Evolutionary conservation across 768 basidiomycete genomes (phyloP), one percentile per base, ranked within the genome.

Genomic region (Leucocoprinus leucothites): DNA sequence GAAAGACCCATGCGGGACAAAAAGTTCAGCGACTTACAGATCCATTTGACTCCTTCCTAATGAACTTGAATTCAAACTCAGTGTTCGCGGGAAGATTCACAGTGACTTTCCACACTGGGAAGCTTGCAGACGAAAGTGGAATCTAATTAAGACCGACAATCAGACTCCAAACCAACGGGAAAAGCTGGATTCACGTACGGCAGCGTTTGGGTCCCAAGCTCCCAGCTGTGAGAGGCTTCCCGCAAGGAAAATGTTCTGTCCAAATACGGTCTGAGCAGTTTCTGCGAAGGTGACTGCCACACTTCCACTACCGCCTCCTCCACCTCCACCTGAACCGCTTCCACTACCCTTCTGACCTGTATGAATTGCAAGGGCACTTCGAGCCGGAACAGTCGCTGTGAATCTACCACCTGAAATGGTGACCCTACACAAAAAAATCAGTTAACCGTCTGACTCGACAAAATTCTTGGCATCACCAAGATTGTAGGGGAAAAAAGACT

Each of bases 241-340:
- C 21, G 75, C 74, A 14, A 86, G 64, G 69, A 81, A 85, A 44
- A 86, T 78, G 61, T 85, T 85, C 74, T 87, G 79, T 41, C 85
- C 84, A 19, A 70, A 79, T 0, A 73, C 73, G 0, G 85, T 85
- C 0, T 77, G 82, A 1, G 82, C 83, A 1, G 69, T 82, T 58
- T 81, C 82, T 4, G 71, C 67, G 61, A 84, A 84, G 3, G 69
- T 76, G 18, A 84, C 77, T 6, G 73, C 55, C 1, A 81, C 72
- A 16, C 57, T 57, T 25, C 57, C 45, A 25, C 55, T 44, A 19
- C 53, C 58, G 9, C 59, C 49, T n/a, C 57, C 56, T 25, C 57
- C 45, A 8, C 64, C 61, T 8, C 53, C 58, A 9, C 50, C 58
- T 26, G 45, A 53, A 9, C 64, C 63, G 6, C 59, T 58, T 21